Evolutionary conservation across 2,329 filamentous ascomycete species (phyloP), one percentile per base, ranked within the genome.

Genomic region (Ceratocystis variospora): DNA sequence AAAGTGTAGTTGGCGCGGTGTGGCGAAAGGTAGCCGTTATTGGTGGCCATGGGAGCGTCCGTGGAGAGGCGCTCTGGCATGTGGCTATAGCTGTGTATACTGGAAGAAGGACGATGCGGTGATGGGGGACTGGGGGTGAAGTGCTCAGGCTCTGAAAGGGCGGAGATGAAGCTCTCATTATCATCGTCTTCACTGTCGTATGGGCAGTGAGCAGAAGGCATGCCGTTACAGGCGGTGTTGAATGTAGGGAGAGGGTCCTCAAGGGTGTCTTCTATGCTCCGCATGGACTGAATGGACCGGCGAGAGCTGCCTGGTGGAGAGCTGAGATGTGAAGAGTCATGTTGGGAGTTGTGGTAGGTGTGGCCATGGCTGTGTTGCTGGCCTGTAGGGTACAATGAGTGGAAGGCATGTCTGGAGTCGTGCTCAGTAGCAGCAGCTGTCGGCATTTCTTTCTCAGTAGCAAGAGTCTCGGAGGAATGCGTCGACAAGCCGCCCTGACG

Each of bases 111-210:
- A 28, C 5, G 28, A 28, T 22, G 15, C 12, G 31, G 25, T 12
- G 62, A 41, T 4, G 62, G 45, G 5, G 62, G 37, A 6, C 31
- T 50, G 3, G 45, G 46, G 50, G 45, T 50, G 5, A 64, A 31
- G 19, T 57, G 63, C 25, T 62, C 44, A 15, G 61, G 64, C 44
- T 62, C 61, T 2, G 67, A 68, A 10, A 63, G 59, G 3, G 64
- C 63, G 0, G 67, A 66, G 3, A 68, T 53, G 33, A 68, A 68
- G 22, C 63, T 68, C 7, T 25, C 33, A 17, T n/a, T 17, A 10
- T 68, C 64, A 7, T 61, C 48, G 37, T 68, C 67, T 28, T 67
- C 55, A 57, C 33, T 59, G 19, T 64, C 53, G n/a, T 31, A 46
- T 1, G 33, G 12, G 59, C 10, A 50, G 61, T 50, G 41, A 19